Percentiles rank a stretch among this genome's conserved stretches.
Conservation (phyloP, 371 early-diverging fungal genomes). For the Apophysomyces variabilis region DNA sequence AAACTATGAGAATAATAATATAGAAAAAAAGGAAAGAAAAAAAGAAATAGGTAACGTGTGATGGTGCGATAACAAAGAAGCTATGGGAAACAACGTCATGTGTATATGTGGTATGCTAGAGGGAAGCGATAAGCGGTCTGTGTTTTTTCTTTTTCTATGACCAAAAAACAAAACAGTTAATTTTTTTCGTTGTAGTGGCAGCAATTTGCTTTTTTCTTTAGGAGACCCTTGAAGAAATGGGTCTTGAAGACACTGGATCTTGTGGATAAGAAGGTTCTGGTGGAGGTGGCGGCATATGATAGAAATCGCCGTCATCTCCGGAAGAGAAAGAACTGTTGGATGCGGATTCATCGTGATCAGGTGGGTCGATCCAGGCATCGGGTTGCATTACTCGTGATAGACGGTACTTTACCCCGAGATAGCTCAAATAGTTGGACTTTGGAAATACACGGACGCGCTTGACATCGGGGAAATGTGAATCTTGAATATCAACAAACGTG, state of each 20-base stretch:
- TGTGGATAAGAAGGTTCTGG: neutral
- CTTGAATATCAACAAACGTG: conserved; percentile 55
- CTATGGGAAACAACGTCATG: neutral
- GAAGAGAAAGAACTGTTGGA: conserved; percentile 8
- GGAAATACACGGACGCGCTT: conserved; percentile 55
- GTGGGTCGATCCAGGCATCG: conserved; percentile 40
- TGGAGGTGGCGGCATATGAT: conserved; percentile 11
- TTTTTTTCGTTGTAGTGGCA: neutral
- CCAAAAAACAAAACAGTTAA: neutral
- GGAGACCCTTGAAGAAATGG: conserved; percentile 19
- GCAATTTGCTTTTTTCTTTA: neutral
- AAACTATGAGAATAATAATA: neutral
- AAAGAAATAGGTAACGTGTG: conserved; percentile 14
- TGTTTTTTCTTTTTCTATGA: neutral
- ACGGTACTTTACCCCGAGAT: conserved; percentile 55
- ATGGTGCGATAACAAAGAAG: conserved; percentile 8
- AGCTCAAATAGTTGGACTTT: conserved; percentile 50
- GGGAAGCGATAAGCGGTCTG: neutral
- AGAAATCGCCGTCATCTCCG: neutral
- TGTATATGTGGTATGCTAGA: neutral
- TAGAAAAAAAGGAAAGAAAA: no score
- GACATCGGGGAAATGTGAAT: conserved; percentile 46
- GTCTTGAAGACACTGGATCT: conserved; percentile 6
- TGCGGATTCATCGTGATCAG: conserved; percentile 21
- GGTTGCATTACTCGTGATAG: conserved; percentile 55